A percentile compares a stretch with the other conserved stretches of the same genome.
Evolutionary conservation across 2,329 filamentous ascomycete genomes (phyloP).

Genomic region (Aspergillus unguis): DNA sequence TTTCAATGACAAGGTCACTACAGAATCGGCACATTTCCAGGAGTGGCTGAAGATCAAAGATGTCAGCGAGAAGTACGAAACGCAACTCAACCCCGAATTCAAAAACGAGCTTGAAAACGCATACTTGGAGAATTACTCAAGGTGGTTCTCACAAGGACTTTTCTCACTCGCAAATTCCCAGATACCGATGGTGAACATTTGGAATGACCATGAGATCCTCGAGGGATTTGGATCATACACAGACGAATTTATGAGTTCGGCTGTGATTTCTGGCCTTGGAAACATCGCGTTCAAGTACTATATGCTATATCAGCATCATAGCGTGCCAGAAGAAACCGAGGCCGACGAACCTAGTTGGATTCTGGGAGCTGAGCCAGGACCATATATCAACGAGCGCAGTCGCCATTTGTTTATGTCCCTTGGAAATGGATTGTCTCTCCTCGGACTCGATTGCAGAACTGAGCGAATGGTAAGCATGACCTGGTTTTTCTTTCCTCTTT

Average conservation of each 20-base stretch:
- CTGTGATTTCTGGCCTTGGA: slow-evolving; percentile 85
- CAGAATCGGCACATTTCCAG: slow-evolving; percentile 70
- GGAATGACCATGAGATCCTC: slow-evolving; percentile 90
- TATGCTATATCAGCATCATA: slow-evolving; percentile 97
- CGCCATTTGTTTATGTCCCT: slow-evolving; percentile 82
- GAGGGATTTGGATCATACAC: slow-evolving; percentile 93
- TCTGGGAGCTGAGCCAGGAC: slow-evolving; percentile 72
- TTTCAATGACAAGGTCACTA: slow-evolving; percentile 83
- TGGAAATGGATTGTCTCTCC: slow-evolving; percentile 72
- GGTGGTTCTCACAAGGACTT: slow-evolving; percentile 95
- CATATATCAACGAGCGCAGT: slow-evolving; percentile 84
- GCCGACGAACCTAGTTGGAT: slow-evolving; percentile 87
- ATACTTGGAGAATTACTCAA: slow-evolving; percentile 82
- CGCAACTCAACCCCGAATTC: slow-evolving; percentile 75
- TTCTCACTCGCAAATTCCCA: slow-evolving; percentile 91
- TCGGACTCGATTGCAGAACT: slow-evolving; percentile 87
- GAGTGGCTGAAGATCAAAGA: slow-evolving; percentile 83
- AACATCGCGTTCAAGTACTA: slow-evolving; percentile 98
- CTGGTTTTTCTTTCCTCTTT: not conserved
- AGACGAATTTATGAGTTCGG: slow-evolving; percentile 83
- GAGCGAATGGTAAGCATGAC: slow-evolving; percentile 63
- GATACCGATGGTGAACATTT: slow-evolving; percentile 98
- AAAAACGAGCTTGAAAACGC: slow-evolving; percentile 84
- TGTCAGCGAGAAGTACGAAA: slow-evolving; percentile 71
- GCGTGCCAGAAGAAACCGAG: slow-evolving; percentile 74